A percentile compares a stretch with the other conserved stretches of the same genome.
phyloP scores from a whole-genome alignment of 768 basidiomycete species.

The Collybiopsis confluens region DNA sequence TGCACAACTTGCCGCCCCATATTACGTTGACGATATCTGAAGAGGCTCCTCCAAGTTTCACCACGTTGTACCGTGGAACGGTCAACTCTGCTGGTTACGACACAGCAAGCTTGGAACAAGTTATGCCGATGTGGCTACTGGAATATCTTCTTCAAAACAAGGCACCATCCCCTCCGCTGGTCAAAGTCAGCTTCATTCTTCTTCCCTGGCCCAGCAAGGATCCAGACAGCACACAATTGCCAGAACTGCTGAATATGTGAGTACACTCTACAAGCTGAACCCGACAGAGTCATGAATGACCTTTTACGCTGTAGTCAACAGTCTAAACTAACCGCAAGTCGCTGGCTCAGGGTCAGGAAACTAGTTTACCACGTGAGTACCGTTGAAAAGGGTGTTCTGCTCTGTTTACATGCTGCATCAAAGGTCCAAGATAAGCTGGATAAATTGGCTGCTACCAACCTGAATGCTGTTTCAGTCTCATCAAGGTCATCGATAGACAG shows the following conservation, averaged over 20 bases:
- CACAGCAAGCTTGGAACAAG: conserved; percentile 55
- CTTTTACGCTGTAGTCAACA: conserved; percentile 49
- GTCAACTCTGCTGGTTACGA: conserved; percentile 51
- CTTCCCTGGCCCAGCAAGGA: conserved; percentile 69
- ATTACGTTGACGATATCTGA: conserved; percentile 77
- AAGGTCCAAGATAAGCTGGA: conserved; percentile 88
- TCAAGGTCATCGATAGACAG: conserved; percentile 36
- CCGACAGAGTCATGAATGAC: not conserved
- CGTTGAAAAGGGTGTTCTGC: conserved; percentile 9
- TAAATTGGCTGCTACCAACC: conserved; percentile 30
- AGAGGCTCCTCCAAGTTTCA: conserved; percentile 73
- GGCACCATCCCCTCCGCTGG: conserved; percentile 41
- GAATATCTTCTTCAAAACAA: conserved; percentile 80
- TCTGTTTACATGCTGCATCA: conserved; percentile 9
- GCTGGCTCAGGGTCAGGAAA: conserved; percentile 82
- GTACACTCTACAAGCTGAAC: conserved; percentile 23
- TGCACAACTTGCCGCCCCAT: conserved; percentile 50
- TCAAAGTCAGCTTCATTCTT: conserved; percentile 88
- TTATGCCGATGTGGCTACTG: conserved; percentile 83
- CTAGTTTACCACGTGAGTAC: conserved; percentile 77
- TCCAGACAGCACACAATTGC: conserved; percentile 55
- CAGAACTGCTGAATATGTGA: conserved; percentile 83
- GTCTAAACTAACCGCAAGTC: conserved; percentile 84
- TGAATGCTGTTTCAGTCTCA: conserved; percentile 22
- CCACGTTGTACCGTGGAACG: conserved; percentile 70